Evolutionary conservation across 2,329 filamentous ascomycete species (phyloP).

Genomic region (Coniochaeta sp.): DNA sequence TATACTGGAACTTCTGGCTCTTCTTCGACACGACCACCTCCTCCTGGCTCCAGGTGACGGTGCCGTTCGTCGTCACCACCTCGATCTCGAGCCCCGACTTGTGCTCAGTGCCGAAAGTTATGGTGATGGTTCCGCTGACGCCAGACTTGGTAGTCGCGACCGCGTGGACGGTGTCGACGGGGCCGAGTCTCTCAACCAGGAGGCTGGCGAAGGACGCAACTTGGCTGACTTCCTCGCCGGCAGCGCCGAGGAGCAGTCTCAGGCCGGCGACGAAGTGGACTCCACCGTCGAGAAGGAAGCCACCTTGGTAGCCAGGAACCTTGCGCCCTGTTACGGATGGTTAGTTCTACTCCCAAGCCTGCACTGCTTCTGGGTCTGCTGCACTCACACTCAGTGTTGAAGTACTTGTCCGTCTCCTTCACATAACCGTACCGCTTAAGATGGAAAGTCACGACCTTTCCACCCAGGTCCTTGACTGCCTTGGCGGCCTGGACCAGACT

Average conservation of each 20-base stretch:
- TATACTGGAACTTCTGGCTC: conserved; percentile 4
- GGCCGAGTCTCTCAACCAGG: conserved; percentile 47
- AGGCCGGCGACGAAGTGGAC: conserved; percentile 62
- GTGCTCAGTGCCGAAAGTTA: conserved; percentile 17
- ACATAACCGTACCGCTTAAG: conserved; percentile 37
- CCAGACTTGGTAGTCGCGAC: conserved; percentile 20
- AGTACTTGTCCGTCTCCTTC: conserved; percentile 35
- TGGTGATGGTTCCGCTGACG: conserved; percentile 10
- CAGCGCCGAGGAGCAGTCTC: conserved; percentile 44
- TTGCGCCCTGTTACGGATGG: conserved; percentile 48
- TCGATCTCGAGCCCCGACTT: conserved; percentile 9
- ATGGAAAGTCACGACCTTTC: conserved; percentile 24
- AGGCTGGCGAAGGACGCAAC: conserved; percentile 47
- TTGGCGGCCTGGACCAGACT: conserved; percentile 14
- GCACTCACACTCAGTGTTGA: conserved; percentile 35
- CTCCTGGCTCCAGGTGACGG: conserved; percentile 9
- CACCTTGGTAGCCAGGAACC: conserved; percentile 63
- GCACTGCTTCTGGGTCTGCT: not conserved
- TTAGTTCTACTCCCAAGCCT: conserved; percentile 21
- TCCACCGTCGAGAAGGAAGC: conserved; percentile 67
- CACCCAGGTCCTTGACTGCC: conserved; percentile 17
- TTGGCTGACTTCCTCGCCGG: conserved; percentile 32
- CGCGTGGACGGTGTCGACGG: conserved; percentile 58
- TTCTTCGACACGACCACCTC: conserved; percentile 6
- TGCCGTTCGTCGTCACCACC: conserved; percentile 14